Conservation (phyloP, 805 yeast species). For the Sugiyamaella mastotermitis region DNA sequence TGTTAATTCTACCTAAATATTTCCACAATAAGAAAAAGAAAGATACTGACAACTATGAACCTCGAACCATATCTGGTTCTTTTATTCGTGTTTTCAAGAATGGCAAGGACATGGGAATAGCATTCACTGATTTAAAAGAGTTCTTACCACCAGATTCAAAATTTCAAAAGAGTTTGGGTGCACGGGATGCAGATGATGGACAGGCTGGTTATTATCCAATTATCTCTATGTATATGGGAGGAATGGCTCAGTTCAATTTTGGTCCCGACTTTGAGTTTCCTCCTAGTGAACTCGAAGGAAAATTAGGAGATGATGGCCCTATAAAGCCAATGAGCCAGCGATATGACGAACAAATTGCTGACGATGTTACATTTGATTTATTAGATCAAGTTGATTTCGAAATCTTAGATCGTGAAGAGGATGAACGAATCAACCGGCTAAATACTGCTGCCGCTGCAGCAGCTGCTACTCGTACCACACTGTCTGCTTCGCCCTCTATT, state of each 20-base stretch:
- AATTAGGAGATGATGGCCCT: slow-evolving; percentile 4
- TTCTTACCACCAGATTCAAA: slow-evolving; percentile 75
- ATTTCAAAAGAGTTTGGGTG: slow-evolving; percentile 23
- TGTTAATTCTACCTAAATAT: slow-evolving; percentile 41
- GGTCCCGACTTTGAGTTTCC: slow-evolving; percentile 54
- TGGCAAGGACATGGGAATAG: slow-evolving; percentile 60
- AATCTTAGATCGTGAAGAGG: slow-evolving; percentile 14
- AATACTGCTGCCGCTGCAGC: no score
- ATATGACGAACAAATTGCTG: slow-evolving; percentile 65
- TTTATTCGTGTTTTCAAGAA: slow-evolving; percentile 67
- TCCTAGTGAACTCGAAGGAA: slow-evolving; percentile 30
- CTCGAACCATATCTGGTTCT: slow-evolving; percentile 35
- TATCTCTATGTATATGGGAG: slow-evolving; percentile 74
- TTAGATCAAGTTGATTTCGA: slow-evolving; percentile 71
- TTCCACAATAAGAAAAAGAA: slow-evolving; percentile 21
- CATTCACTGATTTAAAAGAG: slow-evolving; percentile 62
- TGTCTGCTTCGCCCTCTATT: no score
- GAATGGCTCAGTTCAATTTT: slow-evolving; percentile 63
- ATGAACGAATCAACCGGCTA: no score
- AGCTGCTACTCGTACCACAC: no score
- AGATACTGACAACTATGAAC: slow-evolving; percentile 23
- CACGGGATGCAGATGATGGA: slow-evolving; percentile 59
- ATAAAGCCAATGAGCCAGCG: slow-evolving; percentile 52
- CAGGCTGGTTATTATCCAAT: slow-evolving; percentile 87
- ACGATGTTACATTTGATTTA: slow-evolving; percentile 77